Evolutionary conservation across 768 basidiomycete species (phyloP).

Genomic region (Podaxis carcinomalis): DNA sequence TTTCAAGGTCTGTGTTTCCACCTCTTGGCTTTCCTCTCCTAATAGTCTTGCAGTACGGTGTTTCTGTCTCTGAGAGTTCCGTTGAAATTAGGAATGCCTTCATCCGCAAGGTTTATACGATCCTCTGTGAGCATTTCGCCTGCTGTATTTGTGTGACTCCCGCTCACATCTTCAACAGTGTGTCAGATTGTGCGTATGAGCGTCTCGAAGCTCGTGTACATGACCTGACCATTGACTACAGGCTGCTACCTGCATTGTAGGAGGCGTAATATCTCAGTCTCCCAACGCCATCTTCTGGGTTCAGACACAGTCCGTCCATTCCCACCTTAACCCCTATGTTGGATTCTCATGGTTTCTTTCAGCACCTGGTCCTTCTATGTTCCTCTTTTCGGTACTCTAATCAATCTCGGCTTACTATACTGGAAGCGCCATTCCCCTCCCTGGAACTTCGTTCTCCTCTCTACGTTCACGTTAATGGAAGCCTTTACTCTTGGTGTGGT

Average conservation of each 20-base stretch:
- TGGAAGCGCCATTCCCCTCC: slow-evolving; percentile 94
- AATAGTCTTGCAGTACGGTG: slow-evolving; percentile 57
- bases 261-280: slow-evolving; percentile 66
- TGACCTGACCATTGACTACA: slow-evolving; percentile 33
- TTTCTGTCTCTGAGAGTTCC: slow-evolving; percentile 73
- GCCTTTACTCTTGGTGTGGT: slow-evolving; percentile 87
- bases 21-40: not conserved
- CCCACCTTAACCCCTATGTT: not conserved
- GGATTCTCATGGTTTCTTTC: not conserved
- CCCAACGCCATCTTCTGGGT: slow-evolving; percentile 64
- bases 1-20: slow-evolving; percentile 65
- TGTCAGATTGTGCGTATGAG: slow-evolving; percentile 61
- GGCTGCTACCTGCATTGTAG: slow-evolving; percentile 71
- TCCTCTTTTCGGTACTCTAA: slow-evolving; percentile 72
- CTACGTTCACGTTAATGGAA: slow-evolving; percentile 88
- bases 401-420: slow-evolving; percentile 77
- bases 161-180: slow-evolving; percentile 34
- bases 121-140: slow-evolving; percentile 60
- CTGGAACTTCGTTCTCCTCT: slow-evolving; percentile 78
- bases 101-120: slow-evolving; percentile 87
- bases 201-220: not conserved
- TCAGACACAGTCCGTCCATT: slow-evolving; percentile 51
- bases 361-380: slow-evolving; percentile 81
- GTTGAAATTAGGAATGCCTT: slow-evolving; percentile 80
- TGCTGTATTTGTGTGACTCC: not conserved